Base-by-base conservation (phyloP, 202 grass and related monocot genomes). In the Sporobolus alterniflorus region DNA sequence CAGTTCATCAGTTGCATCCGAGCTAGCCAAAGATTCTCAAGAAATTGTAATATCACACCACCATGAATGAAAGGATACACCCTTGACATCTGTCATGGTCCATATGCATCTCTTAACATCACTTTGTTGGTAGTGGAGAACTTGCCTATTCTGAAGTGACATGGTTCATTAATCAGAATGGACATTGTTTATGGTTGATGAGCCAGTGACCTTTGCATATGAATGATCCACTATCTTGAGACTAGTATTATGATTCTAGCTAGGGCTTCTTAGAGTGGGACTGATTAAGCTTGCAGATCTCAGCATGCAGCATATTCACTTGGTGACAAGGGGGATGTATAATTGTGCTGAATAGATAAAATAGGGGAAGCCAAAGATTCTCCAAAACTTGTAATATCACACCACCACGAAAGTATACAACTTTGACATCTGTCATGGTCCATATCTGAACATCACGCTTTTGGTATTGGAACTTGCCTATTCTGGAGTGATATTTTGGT, bases 241-340 rank as follows among this genome's bases (percentile, higher is more conserved):
- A 26, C 24, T 11, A 39, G 8, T n/a, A n/a, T n/a, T 67, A 20
- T 50, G 48, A 73, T 18, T 9, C 36, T 25, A 67, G 21, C 36
- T 39, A 39, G 7, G 36, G n/a, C n/a, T n/a, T n/a, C 36, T 75
- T 75, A 88, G 41, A 43, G 59, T 61, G 30, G 74, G 67, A 13
- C 47, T 49, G 73, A 40, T 49, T 21, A 57, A 52, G 17, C 18
- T 15, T 66, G 18, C 28, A 83, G 67, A 78, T 39, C 80, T 88
- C 68, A 77, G 32, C 85, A 71, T 44, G 62, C 6, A 39, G 7
- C 80, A 74, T 69, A 83, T 81, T 63, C 52, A 62, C 42, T 39
- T 51, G 57, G 7, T 39, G 36, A 73, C 69, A 75, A 29, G 41
- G 24, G 32, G 31, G 41, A 50, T 43, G 28, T n/a, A n/a, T n/a